These are phyloP conservation scores for Coleophoma crateriformis DNA, from an alignment of 2,329 filamentous ascomycete genomes.

Conservation along the genomic window DNA sequence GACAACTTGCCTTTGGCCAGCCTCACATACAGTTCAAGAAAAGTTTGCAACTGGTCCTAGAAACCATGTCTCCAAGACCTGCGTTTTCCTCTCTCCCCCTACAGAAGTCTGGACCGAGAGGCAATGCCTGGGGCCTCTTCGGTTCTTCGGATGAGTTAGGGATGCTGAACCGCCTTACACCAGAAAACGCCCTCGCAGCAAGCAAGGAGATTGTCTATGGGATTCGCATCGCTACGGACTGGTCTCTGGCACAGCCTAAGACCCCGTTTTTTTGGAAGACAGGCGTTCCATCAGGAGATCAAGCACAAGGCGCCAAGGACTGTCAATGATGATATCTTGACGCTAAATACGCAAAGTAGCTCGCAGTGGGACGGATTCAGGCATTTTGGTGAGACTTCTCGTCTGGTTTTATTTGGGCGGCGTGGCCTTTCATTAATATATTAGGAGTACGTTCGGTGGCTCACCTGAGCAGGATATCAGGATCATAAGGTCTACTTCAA, in stretches of 20 bases:
- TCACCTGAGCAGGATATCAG: constrained; percentile 28
- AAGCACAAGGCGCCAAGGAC: constrained; percentile 42
- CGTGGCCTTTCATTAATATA: background rate
- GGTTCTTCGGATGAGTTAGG: constrained; percentile 53
- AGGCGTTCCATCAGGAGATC: constrained; percentile 47
- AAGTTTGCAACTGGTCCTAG: too few relatives aligned
- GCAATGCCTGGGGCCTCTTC: constrained; percentile 39
- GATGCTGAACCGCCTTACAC: background rate
- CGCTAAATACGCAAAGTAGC: constrained; percentile 50
- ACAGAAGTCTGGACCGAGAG: background rate
- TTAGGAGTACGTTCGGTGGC: background rate
- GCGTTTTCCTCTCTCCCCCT: background rate
- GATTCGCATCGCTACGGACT: constrained; percentile 49
- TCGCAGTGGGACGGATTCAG: constrained; percentile 52
- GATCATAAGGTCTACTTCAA: constrained; percentile 33
- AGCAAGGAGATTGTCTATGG: background rate
- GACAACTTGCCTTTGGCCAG: too few relatives aligned
- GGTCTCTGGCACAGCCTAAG: constrained; percentile 52
- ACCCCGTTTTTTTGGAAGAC: constrained; percentile 25
- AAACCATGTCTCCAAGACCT: background rate
- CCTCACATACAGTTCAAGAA: too few relatives aligned
- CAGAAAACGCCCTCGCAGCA: background rate
- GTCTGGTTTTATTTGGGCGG: background rate
- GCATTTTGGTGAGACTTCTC: constrained; percentile 32
- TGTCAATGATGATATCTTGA: constrained; percentile 57